Evolutionary conservation across 768 basidiomycete genomes (phyloP).

Genomic region (Trametes villosa): DNA sequence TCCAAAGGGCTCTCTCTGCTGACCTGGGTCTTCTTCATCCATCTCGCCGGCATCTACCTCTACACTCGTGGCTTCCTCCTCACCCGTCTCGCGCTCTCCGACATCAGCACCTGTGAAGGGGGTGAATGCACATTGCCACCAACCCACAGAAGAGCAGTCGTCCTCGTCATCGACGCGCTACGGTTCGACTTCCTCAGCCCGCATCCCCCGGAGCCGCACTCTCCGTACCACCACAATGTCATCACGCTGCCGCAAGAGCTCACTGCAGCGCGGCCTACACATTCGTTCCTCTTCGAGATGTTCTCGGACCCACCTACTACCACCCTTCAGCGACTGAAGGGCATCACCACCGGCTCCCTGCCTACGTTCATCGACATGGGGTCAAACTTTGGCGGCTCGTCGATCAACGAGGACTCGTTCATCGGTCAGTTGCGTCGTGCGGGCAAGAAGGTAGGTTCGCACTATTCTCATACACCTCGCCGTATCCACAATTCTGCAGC

Average conservation of each 20-base stretch:
- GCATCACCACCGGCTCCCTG: slow-evolving; percentile 90
- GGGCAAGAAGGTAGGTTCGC: slow-evolving; percentile 59
- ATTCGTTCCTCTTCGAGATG: slow-evolving; percentile 87
- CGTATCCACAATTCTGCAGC: slow-evolving; percentile 27
- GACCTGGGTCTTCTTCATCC: slow-evolving; percentile 66
- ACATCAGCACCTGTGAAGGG: slow-evolving; percentile 49
- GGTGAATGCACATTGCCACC: slow-evolving; percentile 52
- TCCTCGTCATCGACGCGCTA: slow-evolving; percentile 90
- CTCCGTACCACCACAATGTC: slow-evolving; percentile 79
- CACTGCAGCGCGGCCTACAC: slow-evolving; percentile 60
- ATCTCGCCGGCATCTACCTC: slow-evolving; percentile 81
- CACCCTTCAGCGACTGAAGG: slow-evolving; percentile 94
- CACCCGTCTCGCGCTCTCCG: slow-evolving; percentile 70
- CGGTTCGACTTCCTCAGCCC: slow-evolving; percentile 93
- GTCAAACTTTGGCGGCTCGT: slow-evolving; percentile 86
- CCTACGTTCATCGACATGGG: slow-evolving; percentile 97
- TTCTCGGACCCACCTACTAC: slow-evolving; percentile 95
- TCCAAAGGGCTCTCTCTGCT: slow-evolving; percentile 35
- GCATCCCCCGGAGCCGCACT: slow-evolving; percentile 61
- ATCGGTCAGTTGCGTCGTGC: slow-evolving; percentile 68
- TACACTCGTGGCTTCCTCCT: slow-evolving; percentile 93
- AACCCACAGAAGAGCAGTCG: slow-evolving; percentile 78
- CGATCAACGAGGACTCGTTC: slow-evolving; percentile 87
- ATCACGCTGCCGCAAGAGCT: slow-evolving; percentile 80
- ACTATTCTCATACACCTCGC: slow-evolving; percentile 3